Evolutionary conservation across 768 basidiomycete species (phyloP).

Genomic region (Boletus sp.): DNA sequence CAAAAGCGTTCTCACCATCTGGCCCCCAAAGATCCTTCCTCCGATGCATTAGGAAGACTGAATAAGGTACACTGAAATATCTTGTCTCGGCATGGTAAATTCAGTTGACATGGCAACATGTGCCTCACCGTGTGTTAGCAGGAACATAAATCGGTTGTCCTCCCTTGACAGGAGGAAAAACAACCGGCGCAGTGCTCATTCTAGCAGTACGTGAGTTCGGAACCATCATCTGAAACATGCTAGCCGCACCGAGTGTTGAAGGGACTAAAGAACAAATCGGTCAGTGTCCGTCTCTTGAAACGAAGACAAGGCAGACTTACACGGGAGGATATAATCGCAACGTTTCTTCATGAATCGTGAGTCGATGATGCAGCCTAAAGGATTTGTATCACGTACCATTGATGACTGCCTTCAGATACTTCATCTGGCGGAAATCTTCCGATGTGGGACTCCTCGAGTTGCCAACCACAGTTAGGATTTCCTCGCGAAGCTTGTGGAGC

Average conservation of each 20-base stretch:
- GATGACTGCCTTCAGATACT: slow-evolving; percentile 40
- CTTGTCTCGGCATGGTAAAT: neutral
- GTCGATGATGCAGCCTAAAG: neutral
- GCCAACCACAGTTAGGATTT: slow-evolving; percentile 30
- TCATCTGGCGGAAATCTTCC: slow-evolving; percentile 37
- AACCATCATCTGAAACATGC: neutral
- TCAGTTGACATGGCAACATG: neutral
- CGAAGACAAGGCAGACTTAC: slow-evolving; percentile 13
- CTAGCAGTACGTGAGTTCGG: slow-evolving; percentile 11
- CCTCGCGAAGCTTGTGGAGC: slow-evolving; percentile 29
- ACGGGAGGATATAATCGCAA: slow-evolving; percentile 32
- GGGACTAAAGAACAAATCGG: slow-evolving; percentile 12
- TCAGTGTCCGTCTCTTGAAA: neutral
- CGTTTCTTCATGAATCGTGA: slow-evolving; percentile 24
- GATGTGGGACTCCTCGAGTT: slow-evolving; percentile 27
- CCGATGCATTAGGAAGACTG: slow-evolving; percentile 57
- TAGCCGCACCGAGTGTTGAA: slow-evolving; percentile 23
- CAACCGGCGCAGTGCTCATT: slow-evolving; percentile 18
- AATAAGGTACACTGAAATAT: slow-evolving; percentile 40
- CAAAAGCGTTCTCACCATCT: slow-evolving; percentile 41
- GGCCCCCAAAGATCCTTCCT: slow-evolving; percentile 66
- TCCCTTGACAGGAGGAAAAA: slow-evolving; percentile 24
- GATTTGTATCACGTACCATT: slow-evolving; percentile 22
- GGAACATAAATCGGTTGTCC: slow-evolving; percentile 34
- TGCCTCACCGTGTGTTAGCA: slow-evolving; percentile 27